Conservation (phyloP, 1,284 basidiomycete genomes). For the Leucoagaricus sp. region DNA sequence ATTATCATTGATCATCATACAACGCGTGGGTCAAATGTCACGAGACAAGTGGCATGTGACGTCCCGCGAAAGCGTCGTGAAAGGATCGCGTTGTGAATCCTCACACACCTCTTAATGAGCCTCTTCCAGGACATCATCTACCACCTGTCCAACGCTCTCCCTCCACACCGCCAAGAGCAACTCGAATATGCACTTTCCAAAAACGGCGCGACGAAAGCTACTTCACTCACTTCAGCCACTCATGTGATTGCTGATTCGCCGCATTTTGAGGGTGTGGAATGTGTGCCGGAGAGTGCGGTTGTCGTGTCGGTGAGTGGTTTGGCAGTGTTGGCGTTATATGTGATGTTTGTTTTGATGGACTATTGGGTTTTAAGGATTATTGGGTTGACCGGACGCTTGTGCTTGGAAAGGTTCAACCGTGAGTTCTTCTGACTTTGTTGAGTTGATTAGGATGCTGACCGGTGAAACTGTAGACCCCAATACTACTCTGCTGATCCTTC, state of each 20-base stretch:
- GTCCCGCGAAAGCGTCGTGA: no score
- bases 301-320: constrained; percentile 46
- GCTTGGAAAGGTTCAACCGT: constrained; percentile 61
- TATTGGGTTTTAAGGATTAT: constrained; percentile 38
- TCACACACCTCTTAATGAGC: constrained; percentile 19
- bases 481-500: constrained; percentile 76
- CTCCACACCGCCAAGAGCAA: constrained; percentile 24
- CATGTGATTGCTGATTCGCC: constrained; percentile 53
- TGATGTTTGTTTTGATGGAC: neutral
- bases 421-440: constrained; percentile 32
- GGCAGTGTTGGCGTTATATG: neutral
- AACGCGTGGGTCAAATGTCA: no score
- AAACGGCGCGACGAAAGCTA: constrained; percentile 42
- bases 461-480: constrained; percentile 36
- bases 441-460: neutral
- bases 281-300: constrained; percentile 30
- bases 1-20: no score
- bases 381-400: constrained; percentile 73
- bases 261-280: constrained; percentile 54
- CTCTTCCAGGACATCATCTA: constrained; percentile 30
- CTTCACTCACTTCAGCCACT: constrained; percentile 30
- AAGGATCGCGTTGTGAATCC: neutral
- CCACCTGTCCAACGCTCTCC: constrained; percentile 30
- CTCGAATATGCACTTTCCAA: constrained; percentile 30
- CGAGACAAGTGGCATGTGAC: constrained; percentile 3